A percentile compares a stretch with the other conserved stretches of the same genome.
Evolutionary conservation across 305 asterid genomes (phyloP).

Genomic region (Solanum aculeatissimum): DNA sequence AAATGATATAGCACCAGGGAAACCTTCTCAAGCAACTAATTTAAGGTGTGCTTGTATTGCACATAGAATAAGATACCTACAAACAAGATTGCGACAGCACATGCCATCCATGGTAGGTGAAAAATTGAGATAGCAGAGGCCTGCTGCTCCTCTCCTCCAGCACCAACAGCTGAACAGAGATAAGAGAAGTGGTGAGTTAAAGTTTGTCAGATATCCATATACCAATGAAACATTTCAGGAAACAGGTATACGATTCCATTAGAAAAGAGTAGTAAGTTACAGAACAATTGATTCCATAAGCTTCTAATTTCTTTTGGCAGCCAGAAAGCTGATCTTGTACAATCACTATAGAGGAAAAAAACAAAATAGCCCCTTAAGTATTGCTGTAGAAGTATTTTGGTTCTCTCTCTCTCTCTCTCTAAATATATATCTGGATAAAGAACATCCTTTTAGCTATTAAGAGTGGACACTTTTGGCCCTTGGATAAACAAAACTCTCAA

Average conservation of each 20-base stretch:
- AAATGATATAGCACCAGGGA: not conserved
- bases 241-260: not conserved
- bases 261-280: not conserved
- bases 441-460: not conserved
- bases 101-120: constrained; percentile 78
- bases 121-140: constrained; percentile 53
- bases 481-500: not conserved
- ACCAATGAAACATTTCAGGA: not conserved
- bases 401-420: not conserved
- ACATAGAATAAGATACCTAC: constrained; percentile 88
- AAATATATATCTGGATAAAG: not conserved
- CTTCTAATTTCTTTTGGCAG: not conserved
- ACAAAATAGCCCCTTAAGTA: not conserved
- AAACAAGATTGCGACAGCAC: constrained; percentile 76
- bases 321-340: not conserved
- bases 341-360: not conserved
- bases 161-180: constrained; percentile 69
- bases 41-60: constrained; percentile 7
- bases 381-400: not conserved
- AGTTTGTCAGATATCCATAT: not conserved
- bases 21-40: not conserved
- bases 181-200: not conserved
- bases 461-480: not conserved
- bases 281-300: not conserved
- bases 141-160: constrained; percentile 95